A percentile compares a stretch with the other conserved stretches of the same genome.
phyloP scores from a whole-genome alignment of 2,329 filamentous ascomycete species.

The Aspergillus transmontanensis region DNA sequence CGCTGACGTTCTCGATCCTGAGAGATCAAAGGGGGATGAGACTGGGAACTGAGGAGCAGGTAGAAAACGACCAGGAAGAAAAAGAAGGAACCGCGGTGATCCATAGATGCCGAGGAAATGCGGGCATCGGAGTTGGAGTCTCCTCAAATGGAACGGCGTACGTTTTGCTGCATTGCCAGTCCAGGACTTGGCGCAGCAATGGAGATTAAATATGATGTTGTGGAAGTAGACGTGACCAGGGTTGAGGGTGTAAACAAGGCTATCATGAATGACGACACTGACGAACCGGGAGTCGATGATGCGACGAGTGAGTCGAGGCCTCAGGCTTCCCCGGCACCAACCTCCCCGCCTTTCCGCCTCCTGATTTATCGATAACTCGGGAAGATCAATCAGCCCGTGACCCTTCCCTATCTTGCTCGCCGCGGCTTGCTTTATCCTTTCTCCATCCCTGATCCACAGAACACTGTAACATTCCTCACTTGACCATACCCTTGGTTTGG shows the following conservation, averaged over 20 bases:
- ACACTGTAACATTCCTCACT: background rate
- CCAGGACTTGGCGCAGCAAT: conserved; percentile 6
- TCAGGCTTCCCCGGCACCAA: conserved; percentile 19
- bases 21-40: conserved; percentile 42
- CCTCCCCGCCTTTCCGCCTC: conserved; percentile 13
- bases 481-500: background rate
- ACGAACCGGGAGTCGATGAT: conserved; percentile 25
- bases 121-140: conserved; percentile 27
- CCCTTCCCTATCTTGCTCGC: conserved; percentile 1
- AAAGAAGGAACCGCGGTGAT: conserved; percentile 52
- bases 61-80: conserved; percentile 56
- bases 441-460: background rate
- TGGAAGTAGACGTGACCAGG: background rate
- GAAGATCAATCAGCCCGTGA: background rate
- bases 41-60: conserved; percentile 55
- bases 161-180: conserved; percentile 31
- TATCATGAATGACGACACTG: conserved; percentile 11
- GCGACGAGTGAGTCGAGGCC: conserved; percentile 26
- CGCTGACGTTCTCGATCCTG: conserved; percentile 50
- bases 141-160: conserved; percentile 21
- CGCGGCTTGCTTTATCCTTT: background rate
- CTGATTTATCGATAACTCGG: conserved; percentile 14
- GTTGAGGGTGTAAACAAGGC: background rate
- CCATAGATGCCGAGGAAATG: conserved; percentile 40
- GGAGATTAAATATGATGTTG: conserved; percentile 1